Conservation (phyloP, 2,329 filamentous ascomycete genomes). For the Penicillium sp. region DNA sequence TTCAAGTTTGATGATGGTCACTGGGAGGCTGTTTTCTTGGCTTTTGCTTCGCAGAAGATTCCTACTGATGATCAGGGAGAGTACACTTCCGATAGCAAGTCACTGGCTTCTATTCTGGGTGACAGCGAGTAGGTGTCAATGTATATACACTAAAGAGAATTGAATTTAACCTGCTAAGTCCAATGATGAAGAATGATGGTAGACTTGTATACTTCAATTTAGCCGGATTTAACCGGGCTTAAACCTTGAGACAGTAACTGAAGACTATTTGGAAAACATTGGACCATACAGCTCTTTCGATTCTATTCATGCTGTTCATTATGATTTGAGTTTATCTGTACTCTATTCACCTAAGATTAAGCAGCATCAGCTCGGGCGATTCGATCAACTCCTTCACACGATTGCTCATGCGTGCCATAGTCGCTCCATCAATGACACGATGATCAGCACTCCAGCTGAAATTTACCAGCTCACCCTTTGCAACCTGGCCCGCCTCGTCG, state of each 20-base stretch:
- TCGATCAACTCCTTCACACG: constrained; percentile 77
- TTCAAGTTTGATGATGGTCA: constrained; percentile 38
- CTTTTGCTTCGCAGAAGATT: constrained; percentile 39
- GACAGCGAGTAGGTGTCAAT: background rate
- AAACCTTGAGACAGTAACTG: background rate
- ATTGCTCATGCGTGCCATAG: constrained; percentile 87
- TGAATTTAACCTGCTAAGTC: background rate
- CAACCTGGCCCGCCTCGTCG: constrained; percentile 56
- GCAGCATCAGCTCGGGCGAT: constrained; percentile 81
- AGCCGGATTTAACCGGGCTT: background rate
- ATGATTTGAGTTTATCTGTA: background rate
- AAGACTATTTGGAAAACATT: background rate
- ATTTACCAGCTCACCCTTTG: constrained; percentile 78
- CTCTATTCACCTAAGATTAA: constrained; percentile 67
- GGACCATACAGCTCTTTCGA: background rate
- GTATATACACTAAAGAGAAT: background rate
- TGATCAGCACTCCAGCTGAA: constrained; percentile 98
- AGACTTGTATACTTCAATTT: background rate
- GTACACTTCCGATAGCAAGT: constrained; percentile 13
- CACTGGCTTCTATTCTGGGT: constrained; percentile 15
- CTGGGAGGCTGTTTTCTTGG: constrained; percentile 43
- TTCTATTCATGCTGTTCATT: background rate
- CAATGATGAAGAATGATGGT: background rate
- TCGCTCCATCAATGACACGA: constrained; percentile 89
- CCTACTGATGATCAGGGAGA: constrained; percentile 35